Conservation (phyloP, 2,329 filamentous ascomycete species). For the Arachnomyces sp. region DNA sequence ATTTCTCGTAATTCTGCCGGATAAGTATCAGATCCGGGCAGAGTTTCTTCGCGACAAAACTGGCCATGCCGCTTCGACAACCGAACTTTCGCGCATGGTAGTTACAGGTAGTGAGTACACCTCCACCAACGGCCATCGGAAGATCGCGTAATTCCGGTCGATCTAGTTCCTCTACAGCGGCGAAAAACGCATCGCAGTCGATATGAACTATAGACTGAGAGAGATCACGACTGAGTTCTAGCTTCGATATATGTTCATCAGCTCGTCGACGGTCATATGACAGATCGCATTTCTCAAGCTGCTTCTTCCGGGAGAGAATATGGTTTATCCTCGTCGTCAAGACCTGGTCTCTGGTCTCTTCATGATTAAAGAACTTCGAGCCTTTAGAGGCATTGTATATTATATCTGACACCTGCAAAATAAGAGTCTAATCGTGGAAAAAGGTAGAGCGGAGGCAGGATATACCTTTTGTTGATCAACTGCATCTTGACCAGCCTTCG, state of each 20-base stretch:
- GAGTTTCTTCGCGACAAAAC: constrained; percentile 88
- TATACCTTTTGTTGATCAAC: constrained; percentile 81
- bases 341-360: constrained; percentile 70
- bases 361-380: constrained; percentile 90
- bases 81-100: constrained; percentile 86
- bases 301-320: constrained; percentile 65
- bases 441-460: neutral
- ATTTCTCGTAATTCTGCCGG: constrained; percentile 82
- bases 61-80: constrained; percentile 89
- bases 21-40: constrained; percentile 79
- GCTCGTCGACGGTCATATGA: constrained; percentile 64
- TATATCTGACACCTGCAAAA: constrained; percentile 69
- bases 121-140: constrained; percentile 82
- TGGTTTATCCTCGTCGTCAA: constrained; percentile 78
- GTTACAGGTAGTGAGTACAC: constrained; percentile 66
- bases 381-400: constrained; percentile 97
- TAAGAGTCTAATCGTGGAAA: constrained; percentile 2
- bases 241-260: constrained; percentile 69
- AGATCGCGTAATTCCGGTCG: constrained; percentile 75
- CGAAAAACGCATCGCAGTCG: constrained; percentile 97
- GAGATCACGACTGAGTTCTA: constrained; percentile 72
- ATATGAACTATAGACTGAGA: constrained; percentile 81
- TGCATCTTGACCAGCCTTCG: constrained; percentile 84
- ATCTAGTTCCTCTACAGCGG: constrained; percentile 79
- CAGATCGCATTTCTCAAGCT: constrained; percentile 68